Evolutionary conservation across 805 yeast species (phyloP).

Genomic region (Nakazawaea peltata): DNA sequence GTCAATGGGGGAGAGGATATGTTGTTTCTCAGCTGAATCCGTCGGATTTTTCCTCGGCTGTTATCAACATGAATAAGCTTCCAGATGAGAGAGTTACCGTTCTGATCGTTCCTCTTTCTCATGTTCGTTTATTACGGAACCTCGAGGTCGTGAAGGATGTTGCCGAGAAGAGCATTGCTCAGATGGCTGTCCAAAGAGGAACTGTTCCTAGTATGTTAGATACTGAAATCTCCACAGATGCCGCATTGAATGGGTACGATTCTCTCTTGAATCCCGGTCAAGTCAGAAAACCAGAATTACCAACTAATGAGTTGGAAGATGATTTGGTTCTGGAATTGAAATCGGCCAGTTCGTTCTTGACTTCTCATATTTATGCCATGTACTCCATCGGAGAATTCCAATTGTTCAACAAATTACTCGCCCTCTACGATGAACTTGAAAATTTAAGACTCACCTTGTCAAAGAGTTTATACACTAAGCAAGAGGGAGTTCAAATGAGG

Average conservation of each 20-base stretch:
- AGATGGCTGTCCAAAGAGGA: constrained; percentile 13
- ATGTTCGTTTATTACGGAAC: constrained; percentile 36
- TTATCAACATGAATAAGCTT: constrained; percentile 51
- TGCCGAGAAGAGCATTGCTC: constrained; percentile 14
- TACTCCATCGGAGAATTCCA: constrained; percentile 65
- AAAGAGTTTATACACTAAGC: constrained; percentile 42
- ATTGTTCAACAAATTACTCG: constrained; percentile 47
- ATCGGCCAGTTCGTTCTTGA: constrained; percentile 47
- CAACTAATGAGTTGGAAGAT: constrained; percentile 37
- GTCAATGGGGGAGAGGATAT: constrained; percentile 78
- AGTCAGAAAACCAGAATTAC: constrained; percentile 42
- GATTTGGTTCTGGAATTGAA: constrained; percentile 47
- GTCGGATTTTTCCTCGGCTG: constrained; percentile 54
- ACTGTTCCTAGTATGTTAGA: constrained; percentile 27
- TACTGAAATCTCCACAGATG: constrained; percentile 20
- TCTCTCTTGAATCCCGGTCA: neutral
- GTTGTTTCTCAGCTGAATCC: constrained; percentile 62
- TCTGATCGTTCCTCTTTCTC: constrained; percentile 55
- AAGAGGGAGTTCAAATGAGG: constrained; percentile 40
- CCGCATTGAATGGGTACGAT: constrained; percentile 17
- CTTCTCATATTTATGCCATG: constrained; percentile 59
- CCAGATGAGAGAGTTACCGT: constrained; percentile 48
- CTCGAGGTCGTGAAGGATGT: constrained; percentile 27
- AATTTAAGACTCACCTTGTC: constrained; percentile 46
- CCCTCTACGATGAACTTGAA: constrained; percentile 48